Base-by-base conservation (phyloP, 2,329 filamentous ascomycete genomes). In the Pestalotiopsis sp. region DNA sequence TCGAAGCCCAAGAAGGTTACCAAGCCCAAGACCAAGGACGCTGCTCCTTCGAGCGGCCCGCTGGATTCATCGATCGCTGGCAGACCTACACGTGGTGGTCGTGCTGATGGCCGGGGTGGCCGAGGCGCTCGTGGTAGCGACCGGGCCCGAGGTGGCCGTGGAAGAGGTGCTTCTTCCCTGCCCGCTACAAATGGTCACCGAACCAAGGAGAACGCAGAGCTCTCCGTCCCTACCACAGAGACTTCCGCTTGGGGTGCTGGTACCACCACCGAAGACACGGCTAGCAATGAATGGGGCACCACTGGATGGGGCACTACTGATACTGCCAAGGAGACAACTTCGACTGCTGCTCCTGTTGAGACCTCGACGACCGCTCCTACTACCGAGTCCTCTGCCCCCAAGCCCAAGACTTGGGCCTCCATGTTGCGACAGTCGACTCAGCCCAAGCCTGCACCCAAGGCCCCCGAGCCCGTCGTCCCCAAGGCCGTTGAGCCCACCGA, bases 1-100 rank as follows among this genome's bases (percentile, higher is more conserved):
- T 92, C 91, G 74, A 93, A 93, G 86, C 88, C 89, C 77, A 92
- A 92, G 84, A 95, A 94, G 85, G 89, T 92, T 75, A 85, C 88
- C 73, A 83, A 91, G 81, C 87, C 91, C 74, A 95, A 95, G 87
- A 85, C 86, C 71, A 92, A 92, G 81, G 89, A 93, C 67, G 80
- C 87, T 68, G 74, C 82, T 67, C 78, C 86, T 69, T 81, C 85
- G 71, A 82, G 85, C 69, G 83, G 87, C 69, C 81, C 86, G 70
- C 85, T 86, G 73, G 86, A 89, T 72, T 77, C 82, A 67, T 76
- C 82, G 67, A 80, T 82, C 72, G 81, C 82, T 72, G 77, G 78
- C 72, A 83, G 87, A 79, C 80, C 85, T 73, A 80, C 85, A 73
- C 87, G 91, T 74, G 89, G 90, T 75, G 89, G 89, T 69, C 89